Conservation (phyloP, 176 grass and related monocot species). For the Rhynchospora breviuscula region DNA sequence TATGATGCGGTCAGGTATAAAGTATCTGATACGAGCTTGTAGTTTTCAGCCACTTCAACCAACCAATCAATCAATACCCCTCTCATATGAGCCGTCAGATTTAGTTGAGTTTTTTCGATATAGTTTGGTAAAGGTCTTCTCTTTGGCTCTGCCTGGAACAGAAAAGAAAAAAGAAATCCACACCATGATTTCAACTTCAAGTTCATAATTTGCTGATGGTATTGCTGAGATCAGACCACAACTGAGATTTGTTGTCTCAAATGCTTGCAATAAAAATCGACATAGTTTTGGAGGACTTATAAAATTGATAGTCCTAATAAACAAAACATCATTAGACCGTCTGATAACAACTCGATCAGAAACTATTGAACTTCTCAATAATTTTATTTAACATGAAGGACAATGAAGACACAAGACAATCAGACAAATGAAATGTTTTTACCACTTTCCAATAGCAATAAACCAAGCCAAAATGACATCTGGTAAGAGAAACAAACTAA, state of each 20-base stretch:
- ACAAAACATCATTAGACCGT: neutral
- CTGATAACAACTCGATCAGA: neutral
- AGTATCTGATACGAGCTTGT: slow-evolving; percentile 80
- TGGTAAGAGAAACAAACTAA: neutral
- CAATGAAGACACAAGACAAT: neutral
- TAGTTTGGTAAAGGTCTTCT: slow-evolving; percentile 47
- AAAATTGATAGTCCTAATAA: neutral
- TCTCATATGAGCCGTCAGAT: slow-evolving; percentile 72
- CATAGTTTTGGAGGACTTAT: neutral
- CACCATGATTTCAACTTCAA: neutral
- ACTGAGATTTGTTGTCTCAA: neutral
- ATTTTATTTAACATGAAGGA: neutral
- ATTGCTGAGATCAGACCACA: neutral
- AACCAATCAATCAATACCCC: slow-evolving; percentile 85
- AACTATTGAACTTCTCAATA: neutral
- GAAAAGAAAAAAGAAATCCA: neutral
- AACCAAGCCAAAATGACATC: neutral
- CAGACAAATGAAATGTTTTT: neutral
- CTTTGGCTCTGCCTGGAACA: slow-evolving; percentile 43
- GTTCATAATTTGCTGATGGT: neutral
- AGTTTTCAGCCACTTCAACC: slow-evolving; percentile 88
- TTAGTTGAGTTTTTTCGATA: slow-evolving; percentile 53
- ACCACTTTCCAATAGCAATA: neutral
- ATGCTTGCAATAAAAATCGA: neutral
- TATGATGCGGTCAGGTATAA: slow-evolving; percentile 66